Percentiles rank a stretch among this genome's conserved stretches.
phyloP scores from a whole-genome alignment of 257 asterid species.

The Solanum sejunctum region DNA sequence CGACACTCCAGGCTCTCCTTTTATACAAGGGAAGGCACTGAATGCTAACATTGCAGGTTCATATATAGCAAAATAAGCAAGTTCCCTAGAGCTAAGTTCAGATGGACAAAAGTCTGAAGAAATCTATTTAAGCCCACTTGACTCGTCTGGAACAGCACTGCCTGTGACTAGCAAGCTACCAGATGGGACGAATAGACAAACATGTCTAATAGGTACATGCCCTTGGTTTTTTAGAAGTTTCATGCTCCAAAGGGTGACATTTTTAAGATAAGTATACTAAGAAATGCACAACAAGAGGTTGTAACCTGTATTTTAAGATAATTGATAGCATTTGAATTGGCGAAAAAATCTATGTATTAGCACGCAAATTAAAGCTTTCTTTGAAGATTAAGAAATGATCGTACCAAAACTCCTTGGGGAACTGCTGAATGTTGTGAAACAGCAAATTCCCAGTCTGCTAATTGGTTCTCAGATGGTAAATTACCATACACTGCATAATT shows the following conservation, averaged over 20 bases:
- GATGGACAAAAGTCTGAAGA: background rate
- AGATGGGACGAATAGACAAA: background rate
- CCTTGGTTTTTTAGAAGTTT: background rate
- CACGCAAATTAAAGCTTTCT: background rate
- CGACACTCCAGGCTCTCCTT: background rate
- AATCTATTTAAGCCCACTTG: background rate
- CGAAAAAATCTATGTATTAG: background rate
- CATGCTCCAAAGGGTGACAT: background rate
- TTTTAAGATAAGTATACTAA: background rate
- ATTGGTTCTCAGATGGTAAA: constrained; percentile 73
- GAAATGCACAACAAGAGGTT: background rate
- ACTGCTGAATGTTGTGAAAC: constrained; percentile 76
- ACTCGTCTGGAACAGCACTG: background rate
- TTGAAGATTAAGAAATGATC: background rate
- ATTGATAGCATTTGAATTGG: background rate
- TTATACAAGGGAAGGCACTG: background rate
- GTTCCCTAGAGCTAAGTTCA: background rate
- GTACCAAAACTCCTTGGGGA: constrained; percentile 37
- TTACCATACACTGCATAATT: constrained; percentile 67
- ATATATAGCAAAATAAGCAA: background rate
- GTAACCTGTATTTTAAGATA: background rate
- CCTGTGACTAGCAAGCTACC: background rate
- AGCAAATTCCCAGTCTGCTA: constrained; percentile 93
- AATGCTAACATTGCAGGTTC: background rate
- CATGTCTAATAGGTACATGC: background rate